phyloP scores from a whole-genome alignment of 352 stramenopile species.

The Phytophthora pistaciae region DNA sequence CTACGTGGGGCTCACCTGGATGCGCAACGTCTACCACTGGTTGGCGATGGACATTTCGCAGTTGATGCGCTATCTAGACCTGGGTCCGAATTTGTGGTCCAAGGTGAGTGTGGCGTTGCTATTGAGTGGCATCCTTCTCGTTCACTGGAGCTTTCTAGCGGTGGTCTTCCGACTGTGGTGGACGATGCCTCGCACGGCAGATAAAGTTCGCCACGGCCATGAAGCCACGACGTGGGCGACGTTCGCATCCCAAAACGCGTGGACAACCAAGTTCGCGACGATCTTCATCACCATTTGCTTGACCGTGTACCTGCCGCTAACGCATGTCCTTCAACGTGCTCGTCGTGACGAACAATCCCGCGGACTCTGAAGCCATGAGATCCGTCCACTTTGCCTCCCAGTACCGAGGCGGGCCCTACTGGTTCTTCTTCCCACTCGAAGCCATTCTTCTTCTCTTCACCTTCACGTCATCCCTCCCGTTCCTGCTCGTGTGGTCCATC shows the following conservation, averaged over 20 bases:
- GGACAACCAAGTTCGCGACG: slow-evolving; percentile 40
- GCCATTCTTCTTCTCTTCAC: neutral
- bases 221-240: slow-evolving; percentile 50
- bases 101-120: slow-evolving; percentile 12
- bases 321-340: slow-evolving; percentile 49
- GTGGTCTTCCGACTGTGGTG: neutral
- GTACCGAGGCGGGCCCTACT: neutral
- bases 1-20: no score
- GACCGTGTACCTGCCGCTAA: slow-evolving; percentile 57
- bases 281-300: slow-evolving; percentile 51
- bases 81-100: no score
- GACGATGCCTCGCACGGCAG: slow-evolving; percentile 31
- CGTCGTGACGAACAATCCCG: slow-evolving; percentile 6
- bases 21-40: neutral
- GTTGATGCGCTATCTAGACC: neutral
- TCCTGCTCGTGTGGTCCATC: neutral
- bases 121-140: slow-evolving; percentile 15
- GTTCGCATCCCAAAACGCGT: slow-evolving; percentile 38
- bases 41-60: neutral
- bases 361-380: neutral
- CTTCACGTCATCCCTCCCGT: neutral
- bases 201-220: slow-evolving; percentile 57
- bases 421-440: slow-evolving; percentile 15
- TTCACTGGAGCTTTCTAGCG: neutral
- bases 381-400: neutral